Percentiles rank a stretch among this genome's conserved stretches.
phyloP scores from a whole-genome alignment of 352 stramenopile genomes.

The Pythium aquatile region DNA sequence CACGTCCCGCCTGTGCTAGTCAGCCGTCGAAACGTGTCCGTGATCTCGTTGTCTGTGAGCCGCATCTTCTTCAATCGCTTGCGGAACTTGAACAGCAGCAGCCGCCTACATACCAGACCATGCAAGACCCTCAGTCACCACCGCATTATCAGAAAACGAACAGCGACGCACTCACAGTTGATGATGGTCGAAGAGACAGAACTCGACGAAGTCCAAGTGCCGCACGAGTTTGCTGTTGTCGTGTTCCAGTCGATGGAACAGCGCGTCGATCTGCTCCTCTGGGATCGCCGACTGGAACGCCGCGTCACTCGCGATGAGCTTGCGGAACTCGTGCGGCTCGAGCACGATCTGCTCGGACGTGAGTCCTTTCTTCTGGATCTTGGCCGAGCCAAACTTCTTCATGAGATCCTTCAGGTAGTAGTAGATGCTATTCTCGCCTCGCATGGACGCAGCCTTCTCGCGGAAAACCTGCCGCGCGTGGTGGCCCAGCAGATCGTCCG shows the following conservation, averaged over 20 bases:
- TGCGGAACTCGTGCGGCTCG: constrained; percentile 71
- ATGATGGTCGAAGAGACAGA: constrained; percentile 76
- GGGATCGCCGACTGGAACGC: constrained; percentile 71
- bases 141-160: background rate
- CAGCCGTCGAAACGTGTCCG: constrained; percentile 69
- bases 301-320: constrained; percentile 74
- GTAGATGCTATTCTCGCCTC: constrained; percentile 79
- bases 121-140: background rate
- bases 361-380: constrained; percentile 41
- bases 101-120: constrained; percentile 34
- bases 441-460: constrained; percentile 81
- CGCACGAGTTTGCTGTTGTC: constrained; percentile 53
- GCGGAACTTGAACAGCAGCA: constrained; percentile 79
- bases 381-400: constrained; percentile 50
- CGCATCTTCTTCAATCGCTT: constrained; percentile 55
- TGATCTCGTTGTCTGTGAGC: constrained; percentile 76
- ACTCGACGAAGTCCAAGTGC: constrained; percentile 77
- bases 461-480: constrained; percentile 78
- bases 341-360: constrained; percentile 46
- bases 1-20: constrained; percentile 32
- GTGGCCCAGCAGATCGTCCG: constrained; percentile 78
- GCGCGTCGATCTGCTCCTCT: constrained; percentile 64
- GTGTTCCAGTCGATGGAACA: constrained; percentile 71
- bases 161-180: constrained; percentile 49
- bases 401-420: constrained; percentile 87